Base-by-base conservation (phyloP, 805 yeast species). In the Candida maesae region DNA sequence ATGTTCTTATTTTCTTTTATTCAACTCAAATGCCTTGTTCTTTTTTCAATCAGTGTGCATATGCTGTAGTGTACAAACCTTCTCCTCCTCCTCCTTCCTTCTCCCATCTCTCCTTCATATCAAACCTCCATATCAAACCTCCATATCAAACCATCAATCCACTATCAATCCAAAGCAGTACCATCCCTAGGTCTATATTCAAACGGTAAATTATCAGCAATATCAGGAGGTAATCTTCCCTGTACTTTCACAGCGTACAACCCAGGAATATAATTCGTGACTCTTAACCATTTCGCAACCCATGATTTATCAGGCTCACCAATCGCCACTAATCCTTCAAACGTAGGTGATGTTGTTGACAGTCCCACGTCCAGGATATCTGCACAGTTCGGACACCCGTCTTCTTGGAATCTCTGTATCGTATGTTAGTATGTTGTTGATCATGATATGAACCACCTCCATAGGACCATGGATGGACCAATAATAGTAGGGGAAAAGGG, bases 321-420 rank as follows among this genome's bases (percentile, higher is more conserved):
- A 47, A 88, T 72, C 2, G 97, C 96, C 5, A 91, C 95, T 25
- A 86, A 68, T 0, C 99, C 99, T 68, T 91, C 99, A 60, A 89
- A 91, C 0, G 96, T 79, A 29, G 98, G 98, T 15, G 96, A 88
- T 6, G 98, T 93, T 27, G 87, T 77, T 15, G 84, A 79, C 38
- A 89, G 95, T 55, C 93, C 96, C 45, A 81, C 81, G 51, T 84
- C 89, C 55, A 91, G 73, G 21, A 91, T 78, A 39, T 90, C 80
- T 56, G 88, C 98, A 67, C 99, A 91, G 70, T 91, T 91, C 12
- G 99, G 98, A 64, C 99, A 91, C 6, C 98, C 98, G 15, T 78
- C 78, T 43, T 80, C 81, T 36, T 84, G 78, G 61, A 93, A 93
- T 55, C 73, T 74, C 74, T 67, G 42, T 16, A 17, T n/a, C 19